Conservation (phyloP, 1,284 basidiomycete species). For the Amylostereum areolatum region DNA sequence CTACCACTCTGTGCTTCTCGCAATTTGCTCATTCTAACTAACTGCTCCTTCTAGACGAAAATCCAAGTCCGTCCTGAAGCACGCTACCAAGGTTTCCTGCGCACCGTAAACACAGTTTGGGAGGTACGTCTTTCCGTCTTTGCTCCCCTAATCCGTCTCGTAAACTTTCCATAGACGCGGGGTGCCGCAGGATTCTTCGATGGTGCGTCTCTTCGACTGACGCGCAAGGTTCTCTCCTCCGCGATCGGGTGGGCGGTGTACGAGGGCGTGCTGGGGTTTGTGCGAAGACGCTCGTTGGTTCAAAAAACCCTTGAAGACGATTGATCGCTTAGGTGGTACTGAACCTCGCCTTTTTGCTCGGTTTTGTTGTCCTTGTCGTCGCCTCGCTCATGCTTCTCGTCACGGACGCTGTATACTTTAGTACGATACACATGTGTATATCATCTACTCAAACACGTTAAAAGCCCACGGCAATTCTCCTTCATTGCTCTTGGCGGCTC, state of each 20-base stretch:
- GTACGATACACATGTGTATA: too few species aligned
- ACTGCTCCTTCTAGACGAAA: conserved; percentile 54
- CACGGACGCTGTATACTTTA: too few species aligned
- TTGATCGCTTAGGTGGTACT: too few species aligned
- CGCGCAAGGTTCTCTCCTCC: conserved; percentile 85
- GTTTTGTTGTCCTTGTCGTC: too few species aligned
- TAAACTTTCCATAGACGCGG: conserved; percentile 25
- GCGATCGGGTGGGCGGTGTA: conserved; percentile 93
- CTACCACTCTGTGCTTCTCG: too few species aligned
- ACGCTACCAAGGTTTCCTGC: conserved; percentile 63
- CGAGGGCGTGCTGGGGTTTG: conserved; percentile 70
- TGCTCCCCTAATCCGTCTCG: conserved; percentile 1
- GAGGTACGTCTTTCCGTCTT: conserved; percentile 37
- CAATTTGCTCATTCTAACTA: not conserved
- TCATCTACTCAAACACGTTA: too few species aligned
- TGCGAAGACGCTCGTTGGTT: conserved; percentile 25
- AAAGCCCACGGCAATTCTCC: too few species aligned
- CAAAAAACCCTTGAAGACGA: too few species aligned
- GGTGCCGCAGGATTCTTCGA: conserved; percentile 80
- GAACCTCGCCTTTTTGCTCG: too few species aligned
- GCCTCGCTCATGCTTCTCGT: too few species aligned
- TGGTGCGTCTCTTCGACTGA: conserved; percentile 76
- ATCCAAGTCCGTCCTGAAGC: conserved; percentile 79
- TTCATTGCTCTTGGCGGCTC: too few species aligned
- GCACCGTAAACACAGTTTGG: conserved; percentile 64